Evolutionary conservation across 192 early-diverging fungal genomes (phyloP), one percentile per base, ranked within the genome.

Genomic region (Coemansia sp.): DNA sequence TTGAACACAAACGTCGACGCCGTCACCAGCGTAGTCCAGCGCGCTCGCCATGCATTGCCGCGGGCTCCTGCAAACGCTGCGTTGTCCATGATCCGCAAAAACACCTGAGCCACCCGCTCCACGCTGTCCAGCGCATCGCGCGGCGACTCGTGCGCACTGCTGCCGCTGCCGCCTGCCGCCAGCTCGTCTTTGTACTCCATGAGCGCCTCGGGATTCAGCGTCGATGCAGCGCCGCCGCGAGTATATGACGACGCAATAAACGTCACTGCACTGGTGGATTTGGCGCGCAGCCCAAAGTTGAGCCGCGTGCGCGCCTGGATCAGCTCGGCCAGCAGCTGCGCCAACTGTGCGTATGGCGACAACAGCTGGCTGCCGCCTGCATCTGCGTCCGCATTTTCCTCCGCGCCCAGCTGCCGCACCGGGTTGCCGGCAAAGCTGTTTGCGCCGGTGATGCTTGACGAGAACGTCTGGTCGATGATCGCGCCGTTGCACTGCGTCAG

Each of bases 1-100:
- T 96, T 95, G 75, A 89, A 91, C 62, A 94, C 91, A 86, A 98
- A 98, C 0, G 96, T 93, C 52, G 91, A 92, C 40, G 91, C 89
- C 8, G 93, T 87, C 12, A 97, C 89, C 56, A 98, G 75, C 34
- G 92, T 87, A 80, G 95, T 92, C 96, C 96, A 98, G 31, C 94
- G 82, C 19, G 95, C 86, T 55, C 93, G 91, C 87, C 94, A 94
- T 23, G 78, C 81, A 65, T 89, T 88, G 6, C 90, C 87, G 40
- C 92, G 84, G 55, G 92, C 92, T 47, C 58, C 59, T 31, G 65
- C 66, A 66, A 81, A 84, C 1, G 75, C 78, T 6, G 69, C 40
- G 60, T 74, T 73, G 31, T 76, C 73, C 70, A 84, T 76, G 47
- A 84, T 78, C 11, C 86, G 81, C 66, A 88, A 51, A 57, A 91